Percentiles rank a stretch among this genome's conserved stretches.
Conservation (phyloP, 1,284 basidiomycete species). For the Cryptococcus sp. region DNA sequence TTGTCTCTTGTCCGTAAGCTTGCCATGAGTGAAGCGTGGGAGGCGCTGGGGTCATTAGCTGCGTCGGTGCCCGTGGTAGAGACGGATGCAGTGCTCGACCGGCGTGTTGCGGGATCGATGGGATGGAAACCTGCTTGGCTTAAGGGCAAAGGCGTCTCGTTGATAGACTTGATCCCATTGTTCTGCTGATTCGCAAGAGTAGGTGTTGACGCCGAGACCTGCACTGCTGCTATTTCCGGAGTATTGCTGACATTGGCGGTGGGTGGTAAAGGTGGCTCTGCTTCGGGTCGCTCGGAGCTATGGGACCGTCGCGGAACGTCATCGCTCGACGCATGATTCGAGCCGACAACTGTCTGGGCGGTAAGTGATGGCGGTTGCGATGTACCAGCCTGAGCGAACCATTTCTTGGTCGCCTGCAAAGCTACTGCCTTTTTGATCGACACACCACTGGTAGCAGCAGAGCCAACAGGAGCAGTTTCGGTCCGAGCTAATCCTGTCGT, state of each 20-base stretch:
- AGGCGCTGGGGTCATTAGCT: constrained; percentile 5
- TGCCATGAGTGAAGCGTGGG: constrained; percentile 49
- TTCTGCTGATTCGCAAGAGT: not conserved
- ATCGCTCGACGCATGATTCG: not conserved
- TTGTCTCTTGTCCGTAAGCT: constrained; percentile 73
- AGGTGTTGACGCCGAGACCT: not conserved
- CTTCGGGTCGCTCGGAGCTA: constrained; percentile 1
- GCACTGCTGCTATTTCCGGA: constrained; percentile 8
- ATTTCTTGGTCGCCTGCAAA: constrained; percentile 30
- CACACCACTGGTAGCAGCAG: not conserved
- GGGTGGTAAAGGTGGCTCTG: not conserved
- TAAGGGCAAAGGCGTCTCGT: no score
- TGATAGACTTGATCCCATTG: not conserved
- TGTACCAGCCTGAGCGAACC: constrained; percentile 28
- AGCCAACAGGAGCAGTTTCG: constrained; percentile 27
- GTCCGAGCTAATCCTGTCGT: constrained; percentile 16
- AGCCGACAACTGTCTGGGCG: constrained; percentile 8
- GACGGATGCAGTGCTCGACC: not conserved
- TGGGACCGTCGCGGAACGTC: not conserved
- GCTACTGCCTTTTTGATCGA: constrained; percentile 14
- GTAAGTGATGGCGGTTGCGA: constrained; percentile 13
- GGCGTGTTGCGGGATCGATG: no score
- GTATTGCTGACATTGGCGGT: constrained; percentile 9
- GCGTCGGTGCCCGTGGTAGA: not conserved
- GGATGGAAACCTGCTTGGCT: no score